Conservation (phyloP, 768 basidiomycete genomes). For the Russula abietina region DNA sequence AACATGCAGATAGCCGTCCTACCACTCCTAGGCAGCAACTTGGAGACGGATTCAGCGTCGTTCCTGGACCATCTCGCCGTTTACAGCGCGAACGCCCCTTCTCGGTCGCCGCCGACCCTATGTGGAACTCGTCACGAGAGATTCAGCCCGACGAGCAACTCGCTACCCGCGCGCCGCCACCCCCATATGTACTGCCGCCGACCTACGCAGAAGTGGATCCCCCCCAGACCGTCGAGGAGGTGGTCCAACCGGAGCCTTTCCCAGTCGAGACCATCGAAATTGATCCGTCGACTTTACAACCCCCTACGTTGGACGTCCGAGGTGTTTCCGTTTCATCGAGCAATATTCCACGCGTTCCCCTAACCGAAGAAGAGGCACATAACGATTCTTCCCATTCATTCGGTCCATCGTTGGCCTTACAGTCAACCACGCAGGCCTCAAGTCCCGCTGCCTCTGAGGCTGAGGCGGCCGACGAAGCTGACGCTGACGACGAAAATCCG, state of each 20-base stretch:
- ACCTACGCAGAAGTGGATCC: not conserved
- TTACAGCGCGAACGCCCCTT: constrained; percentile 15
- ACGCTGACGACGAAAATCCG: too few relatives aligned
- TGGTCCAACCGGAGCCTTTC: too few relatives aligned
- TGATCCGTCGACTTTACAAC: not conserved
- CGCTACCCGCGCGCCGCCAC: not conserved
- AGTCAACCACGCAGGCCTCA: too few relatives aligned
- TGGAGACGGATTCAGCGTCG: not conserved
- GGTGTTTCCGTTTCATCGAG: not conserved
- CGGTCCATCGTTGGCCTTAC: too few relatives aligned
- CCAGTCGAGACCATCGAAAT: not conserved
- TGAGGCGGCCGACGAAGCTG: too few relatives aligned
- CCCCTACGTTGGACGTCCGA: not conserved
- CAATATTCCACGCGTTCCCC: not conserved
- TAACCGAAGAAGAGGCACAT: not conserved
- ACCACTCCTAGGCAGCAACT: not conserved
- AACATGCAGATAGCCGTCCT: not conserved
- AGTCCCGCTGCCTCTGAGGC: too few relatives aligned
- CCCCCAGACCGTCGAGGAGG: not conserved
- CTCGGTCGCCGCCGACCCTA: not conserved
- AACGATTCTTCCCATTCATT: too few relatives aligned
- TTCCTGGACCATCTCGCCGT: not conserved
- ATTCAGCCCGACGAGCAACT: not conserved
- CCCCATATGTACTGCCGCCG: not conserved
- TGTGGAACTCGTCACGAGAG: constrained; percentile 8